phyloP scores from a whole-genome alignment of 1,284 basidiomycete genomes.

The Afroboletus lepidellus region DNA sequence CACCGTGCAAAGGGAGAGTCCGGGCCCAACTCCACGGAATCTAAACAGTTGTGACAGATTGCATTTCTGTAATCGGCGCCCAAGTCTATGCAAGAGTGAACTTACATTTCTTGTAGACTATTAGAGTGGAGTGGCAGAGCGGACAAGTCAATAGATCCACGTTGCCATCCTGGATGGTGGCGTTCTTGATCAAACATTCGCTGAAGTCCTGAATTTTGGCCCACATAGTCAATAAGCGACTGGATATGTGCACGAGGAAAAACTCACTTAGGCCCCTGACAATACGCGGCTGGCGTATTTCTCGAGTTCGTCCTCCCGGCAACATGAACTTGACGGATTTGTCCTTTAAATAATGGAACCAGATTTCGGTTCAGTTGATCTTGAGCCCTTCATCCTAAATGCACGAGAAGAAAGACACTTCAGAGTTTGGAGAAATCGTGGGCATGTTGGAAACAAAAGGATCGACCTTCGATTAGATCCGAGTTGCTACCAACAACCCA shows the following conservation, averaged over 20 bases:
- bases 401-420: not conserved
- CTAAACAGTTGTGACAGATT: not conserved
- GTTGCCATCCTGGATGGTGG: not conserved
- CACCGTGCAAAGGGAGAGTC: not conserved
- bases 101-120: not conserved
- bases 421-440: not conserved
- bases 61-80: not conserved
- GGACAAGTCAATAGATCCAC: constrained; percentile 1
- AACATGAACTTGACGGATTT: too few species aligned
- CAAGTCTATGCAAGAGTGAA: not conserved
- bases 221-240: not conserved
- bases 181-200: not conserved
- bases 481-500: too few species aligned
- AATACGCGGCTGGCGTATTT: not conserved
- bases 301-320: not conserved
- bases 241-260: not conserved
- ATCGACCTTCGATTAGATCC: too few species aligned
- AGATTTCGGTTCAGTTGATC: not conserved
- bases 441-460: not conserved
- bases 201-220: not conserved
- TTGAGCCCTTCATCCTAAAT: not conserved
- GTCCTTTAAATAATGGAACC: not conserved
- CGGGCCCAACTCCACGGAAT: not conserved
- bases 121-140: not conserved
- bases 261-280: not conserved